Evolutionary conservation across 1,284 basidiomycete genomes (phyloP), one percentile per base, ranked within the genome.

Genomic region (Xerocomus nothofagi): DNA sequence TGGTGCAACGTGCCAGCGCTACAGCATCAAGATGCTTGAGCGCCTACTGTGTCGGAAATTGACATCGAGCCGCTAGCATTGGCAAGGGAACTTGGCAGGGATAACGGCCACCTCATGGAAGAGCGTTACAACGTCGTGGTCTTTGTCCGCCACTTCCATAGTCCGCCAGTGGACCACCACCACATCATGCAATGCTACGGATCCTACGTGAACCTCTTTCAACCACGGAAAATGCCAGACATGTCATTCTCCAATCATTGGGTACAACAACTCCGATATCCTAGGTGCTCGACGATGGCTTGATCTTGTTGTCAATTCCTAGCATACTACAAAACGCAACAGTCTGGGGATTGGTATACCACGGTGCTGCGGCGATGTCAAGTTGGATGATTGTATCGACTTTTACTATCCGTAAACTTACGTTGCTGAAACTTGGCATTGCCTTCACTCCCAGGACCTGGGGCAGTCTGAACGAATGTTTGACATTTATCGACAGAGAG

Each of bases 271-370:
- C 21, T 7, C 37, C n/a, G n/a, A 27, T 21, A 30, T 2, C 21
- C 27, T 50, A 50, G 14, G 31, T n/a, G 24, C 41, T 49, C 4
- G 50, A 33, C 9, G 61, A 53, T 10, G 60, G 66, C 59, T 93
- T 91, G 53, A 96, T 82, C 62, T 82, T 86, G 69, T 97, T 95
- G 55, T 82, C 77, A 27, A 99, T 79, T 4, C 81, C 79, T 24
- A 98, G 65, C 76, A 97, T 82, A 23, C 73, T 69, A 60, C 91
- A 93, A 57, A 98, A 88, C 1, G 92, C 86, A 48, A 84, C 83
- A 0, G 95, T 99, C 64, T 98, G 96, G 9, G 91, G 89, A 62
- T 97, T 98, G 6, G 86, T 84, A 68, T 91, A 66, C 24, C 34
- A 53, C 2, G 62, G 59, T 6, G 62, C 59, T 65, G 45, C 12